Evolutionary conservation across 768 basidiomycete genomes (phyloP).

Genomic region (Boletus sensibilis): DNA sequence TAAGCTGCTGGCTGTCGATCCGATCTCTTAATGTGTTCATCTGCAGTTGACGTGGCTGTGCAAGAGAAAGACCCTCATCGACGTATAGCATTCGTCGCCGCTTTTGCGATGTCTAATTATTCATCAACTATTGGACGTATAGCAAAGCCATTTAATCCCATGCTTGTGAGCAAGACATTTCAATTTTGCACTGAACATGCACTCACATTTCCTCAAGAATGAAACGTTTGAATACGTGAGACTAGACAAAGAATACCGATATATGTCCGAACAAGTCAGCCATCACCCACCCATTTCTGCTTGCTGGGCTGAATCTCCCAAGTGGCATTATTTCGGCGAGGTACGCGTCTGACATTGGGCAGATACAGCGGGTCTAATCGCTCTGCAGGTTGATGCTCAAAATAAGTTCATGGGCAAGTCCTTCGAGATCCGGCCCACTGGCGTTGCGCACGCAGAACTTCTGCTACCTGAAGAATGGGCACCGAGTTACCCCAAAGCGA

Average conservation of each 20-base stretch:
- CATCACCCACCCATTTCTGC: slow-evolving; percentile 97
- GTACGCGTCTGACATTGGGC: slow-evolving; percentile 32
- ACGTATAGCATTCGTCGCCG: slow-evolving; percentile 89
- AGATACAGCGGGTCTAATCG: not conserved
- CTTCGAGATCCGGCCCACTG: slow-evolving; percentile 94
- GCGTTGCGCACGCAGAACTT: slow-evolving; percentile 87
- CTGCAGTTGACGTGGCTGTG: slow-evolving; percentile 79
- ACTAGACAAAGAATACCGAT: slow-evolving; percentile 85
- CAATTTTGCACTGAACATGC: not conserved
- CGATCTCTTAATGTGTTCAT: slow-evolving; percentile 6
- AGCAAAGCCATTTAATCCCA: slow-evolving; percentile 96
- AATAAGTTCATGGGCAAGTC: slow-evolving; percentile 96
- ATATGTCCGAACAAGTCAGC: slow-evolving; percentile 94
- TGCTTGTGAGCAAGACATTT: slow-evolving; percentile 59
- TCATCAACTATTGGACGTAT: slow-evolving; percentile 94
- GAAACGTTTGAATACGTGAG: slow-evolving; percentile 96
- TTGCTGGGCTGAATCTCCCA: slow-evolving; percentile 89
- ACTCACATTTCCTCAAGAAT: slow-evolving; percentile 42
- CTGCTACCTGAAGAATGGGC: slow-evolving; percentile 67
- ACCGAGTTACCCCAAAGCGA: slow-evolving; percentile 59
- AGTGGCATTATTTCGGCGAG: slow-evolving; percentile 91
- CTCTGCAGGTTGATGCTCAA: slow-evolving; percentile 82
- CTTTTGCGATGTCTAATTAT: slow-evolving; percentile 98
- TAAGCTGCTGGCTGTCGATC: not conserved
- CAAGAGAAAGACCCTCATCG: slow-evolving; percentile 72